Percentiles rank a stretch among this genome's conserved stretches.
Conservation (phyloP, 2,329 filamentous ascomycete species). For the Botrytis pseudocinerea region DNA sequence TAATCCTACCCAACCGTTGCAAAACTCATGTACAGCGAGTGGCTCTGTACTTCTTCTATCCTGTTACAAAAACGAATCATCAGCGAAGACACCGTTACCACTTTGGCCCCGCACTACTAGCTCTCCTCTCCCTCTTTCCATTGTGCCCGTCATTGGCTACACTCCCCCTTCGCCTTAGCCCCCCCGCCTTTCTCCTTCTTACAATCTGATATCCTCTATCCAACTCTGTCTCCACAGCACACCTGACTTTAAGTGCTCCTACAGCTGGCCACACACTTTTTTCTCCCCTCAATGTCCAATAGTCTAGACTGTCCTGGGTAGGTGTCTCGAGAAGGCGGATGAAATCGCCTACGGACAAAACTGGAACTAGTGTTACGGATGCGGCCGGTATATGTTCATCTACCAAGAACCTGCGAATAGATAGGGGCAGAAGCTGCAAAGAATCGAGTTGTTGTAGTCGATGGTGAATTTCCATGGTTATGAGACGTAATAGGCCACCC, state of each 20-base stretch:
- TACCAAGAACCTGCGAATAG: slow-evolving; percentile 73
- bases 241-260: slow-evolving; percentile 76
- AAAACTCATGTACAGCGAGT: background rate
- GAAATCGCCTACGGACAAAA: slow-evolving; percentile 73
- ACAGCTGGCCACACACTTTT: slow-evolving; percentile 89
- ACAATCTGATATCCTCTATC: slow-evolving; percentile 83
- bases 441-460: slow-evolving; percentile 79
- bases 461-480: slow-evolving; percentile 77
- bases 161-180: slow-evolving; percentile 39
- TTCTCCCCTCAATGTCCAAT: slow-evolving; percentile 86
- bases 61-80: background rate
- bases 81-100: slow-evolving; percentile 20
- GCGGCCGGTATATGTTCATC: slow-evolving; percentile 80
- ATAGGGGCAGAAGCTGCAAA: slow-evolving; percentile 67
- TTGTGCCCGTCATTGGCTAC: slow-evolving; percentile 36
- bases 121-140: slow-evolving; percentile 35
- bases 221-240: slow-evolving; percentile 83
- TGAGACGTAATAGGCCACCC: slow-evolving; percentile 63
- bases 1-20: background rate
- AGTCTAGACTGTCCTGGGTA: slow-evolving; percentile 70
- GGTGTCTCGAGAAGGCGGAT: slow-evolving; percentile 79
- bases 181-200: slow-evolving; percentile 51
- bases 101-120: slow-evolving; percentile 36
- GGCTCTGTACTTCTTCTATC: background rate
- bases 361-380: slow-evolving; percentile 78